Conservation (phyloP, 2,329 filamentous ascomycete species). For the Nothopassalora personata region DNA sequence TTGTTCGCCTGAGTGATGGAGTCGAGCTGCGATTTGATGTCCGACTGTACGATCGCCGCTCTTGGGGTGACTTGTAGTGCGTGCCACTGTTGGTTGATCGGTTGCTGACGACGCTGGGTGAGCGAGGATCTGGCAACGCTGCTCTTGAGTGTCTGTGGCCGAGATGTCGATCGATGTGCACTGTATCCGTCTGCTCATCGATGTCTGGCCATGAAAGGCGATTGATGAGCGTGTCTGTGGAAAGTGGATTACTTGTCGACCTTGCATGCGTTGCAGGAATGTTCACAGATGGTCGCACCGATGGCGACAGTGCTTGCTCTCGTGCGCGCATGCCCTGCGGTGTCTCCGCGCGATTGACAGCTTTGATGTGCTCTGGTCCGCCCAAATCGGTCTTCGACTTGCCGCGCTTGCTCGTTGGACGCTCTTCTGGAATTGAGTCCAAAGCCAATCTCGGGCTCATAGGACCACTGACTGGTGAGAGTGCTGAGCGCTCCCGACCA, state of each 20-base stretch:
- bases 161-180: slow-evolving; percentile 40
- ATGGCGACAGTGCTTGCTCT: slow-evolving; percentile 17
- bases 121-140: slow-evolving; percentile 30
- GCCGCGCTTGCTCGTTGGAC: slow-evolving; percentile 34
- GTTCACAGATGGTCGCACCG: slow-evolving; percentile 6
- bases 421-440: slow-evolving; percentile 40
- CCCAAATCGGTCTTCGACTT: slow-evolving; percentile 40
- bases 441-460: slow-evolving; percentile 35
- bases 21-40: slow-evolving; percentile 55
- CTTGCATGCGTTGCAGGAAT: slow-evolving; percentile 7
- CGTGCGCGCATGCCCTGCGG: slow-evolving; percentile 38
- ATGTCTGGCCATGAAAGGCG: slow-evolving; percentile 36
- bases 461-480: slow-evolving; percentile 18
- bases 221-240: slow-evolving; percentile 31
- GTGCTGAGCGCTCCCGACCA: slow-evolving; percentile 8
- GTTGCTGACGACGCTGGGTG: slow-evolving; percentile 42
- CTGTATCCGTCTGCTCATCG: slow-evolving; percentile 44
- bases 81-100: slow-evolving; percentile 39
- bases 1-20: slow-evolving; percentile 65
- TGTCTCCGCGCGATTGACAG: slow-evolving; percentile 37
- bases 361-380: slow-evolving; percentile 40
- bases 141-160: slow-evolving; percentile 12
- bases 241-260: slow-evolving; percentile 26
- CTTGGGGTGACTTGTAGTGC: slow-evolving; percentile 39
- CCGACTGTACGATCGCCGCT: slow-evolving; percentile 58